Conservation (phyloP, 352 stramenopile genomes). For the Pythium phragmitis region DNA sequence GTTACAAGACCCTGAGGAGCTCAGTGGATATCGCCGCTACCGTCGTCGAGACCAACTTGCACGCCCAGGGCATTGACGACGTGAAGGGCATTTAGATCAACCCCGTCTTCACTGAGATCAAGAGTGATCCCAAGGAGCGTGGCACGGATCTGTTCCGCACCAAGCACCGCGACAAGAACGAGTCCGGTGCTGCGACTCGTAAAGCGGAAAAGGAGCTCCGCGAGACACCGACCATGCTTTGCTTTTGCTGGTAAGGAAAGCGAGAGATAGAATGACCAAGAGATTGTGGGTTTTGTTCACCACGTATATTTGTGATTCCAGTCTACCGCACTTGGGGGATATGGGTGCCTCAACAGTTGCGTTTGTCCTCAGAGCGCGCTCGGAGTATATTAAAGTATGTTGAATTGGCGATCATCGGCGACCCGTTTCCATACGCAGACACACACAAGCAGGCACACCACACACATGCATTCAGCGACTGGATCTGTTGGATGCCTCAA, state of each 20-base stretch:
- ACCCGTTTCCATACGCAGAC: conserved; percentile 2
- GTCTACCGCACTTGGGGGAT: conserved; percentile 6
- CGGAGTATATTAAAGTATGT: conserved; percentile 87
- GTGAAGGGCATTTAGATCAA: conserved; percentile 40
- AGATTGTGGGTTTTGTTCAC: too few species aligned
- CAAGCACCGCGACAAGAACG: conserved; percentile 71
- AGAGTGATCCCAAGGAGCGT: conserved; percentile 48
- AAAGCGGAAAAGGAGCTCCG: too few species aligned
- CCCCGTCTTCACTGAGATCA: conserved; percentile 43
- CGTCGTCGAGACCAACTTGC: conserved; percentile 49
- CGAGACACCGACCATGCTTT: too few species aligned
- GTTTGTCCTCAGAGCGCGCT: conserved; percentile 62
- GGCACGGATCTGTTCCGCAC: conserved; percentile 46
- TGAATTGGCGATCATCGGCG: conserved; percentile 58
- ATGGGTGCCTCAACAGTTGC: conserved; percentile 45
- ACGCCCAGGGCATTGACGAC: conserved; percentile 26
- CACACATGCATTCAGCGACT: too few species aligned
- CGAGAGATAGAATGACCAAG: background rate
- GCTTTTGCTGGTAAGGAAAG: too few species aligned
- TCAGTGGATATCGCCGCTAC: conserved; percentile 64
- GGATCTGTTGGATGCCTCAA: conserved; percentile 12
- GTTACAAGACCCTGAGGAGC: conserved; percentile 76
- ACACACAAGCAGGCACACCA: background rate
- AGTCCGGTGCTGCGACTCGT: conserved; percentile 47
- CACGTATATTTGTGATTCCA: background rate